A percentile compares a stretch with the other conserved stretches of the same genome.
Conservation (phyloP, 164 flowering plant genomes). For the Aristolochia contorta region DNA sequence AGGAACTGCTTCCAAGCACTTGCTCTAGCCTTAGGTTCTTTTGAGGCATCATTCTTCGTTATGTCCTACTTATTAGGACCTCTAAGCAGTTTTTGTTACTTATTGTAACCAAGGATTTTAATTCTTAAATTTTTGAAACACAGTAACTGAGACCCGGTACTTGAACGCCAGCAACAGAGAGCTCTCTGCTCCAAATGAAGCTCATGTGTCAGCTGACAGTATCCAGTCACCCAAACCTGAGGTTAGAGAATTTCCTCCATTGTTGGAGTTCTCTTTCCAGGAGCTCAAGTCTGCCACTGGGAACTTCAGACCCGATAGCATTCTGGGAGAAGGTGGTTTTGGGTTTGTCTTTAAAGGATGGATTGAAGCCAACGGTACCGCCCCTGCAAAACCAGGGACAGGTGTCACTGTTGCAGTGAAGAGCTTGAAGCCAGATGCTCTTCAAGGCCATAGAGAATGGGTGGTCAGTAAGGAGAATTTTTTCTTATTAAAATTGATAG, state of each 20-base stretch:
- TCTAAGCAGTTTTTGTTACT: too few relatives aligned
- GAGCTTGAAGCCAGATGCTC: constrained; percentile 91
- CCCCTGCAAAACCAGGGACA: constrained; percentile 88
- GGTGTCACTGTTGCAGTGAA: constrained; percentile 93
- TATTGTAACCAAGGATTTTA: too few relatives aligned
- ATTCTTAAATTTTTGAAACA: constrained; percentile 10
- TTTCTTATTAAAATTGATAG: not conserved
- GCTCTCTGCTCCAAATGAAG: constrained; percentile 55
- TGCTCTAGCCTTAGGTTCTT: too few relatives aligned
- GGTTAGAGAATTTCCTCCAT: constrained; percentile 28
- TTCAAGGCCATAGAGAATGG: constrained; percentile 99
- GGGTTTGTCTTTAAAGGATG: constrained; percentile 96
- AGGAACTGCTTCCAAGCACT: too few relatives aligned
- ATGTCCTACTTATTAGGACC: too few relatives aligned
- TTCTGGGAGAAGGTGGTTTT: constrained; percentile 95
- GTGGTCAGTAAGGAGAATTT: constrained; percentile 36
- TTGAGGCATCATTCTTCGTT: too few relatives aligned
- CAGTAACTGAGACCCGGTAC: constrained; percentile 80
- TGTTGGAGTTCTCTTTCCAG: constrained; percentile 66
- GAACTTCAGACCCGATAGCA: constrained; percentile 89
- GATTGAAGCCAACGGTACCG: constrained; percentile 93
- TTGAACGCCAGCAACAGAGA: constrained; percentile 93
- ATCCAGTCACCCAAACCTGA: constrained; percentile 25
- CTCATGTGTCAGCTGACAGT: constrained; percentile 35
- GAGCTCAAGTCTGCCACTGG: constrained; percentile 92